phyloP scores from a whole-genome alignment of 1,284 basidiomycete genomes.

The Volvariella surrecta region DNA sequence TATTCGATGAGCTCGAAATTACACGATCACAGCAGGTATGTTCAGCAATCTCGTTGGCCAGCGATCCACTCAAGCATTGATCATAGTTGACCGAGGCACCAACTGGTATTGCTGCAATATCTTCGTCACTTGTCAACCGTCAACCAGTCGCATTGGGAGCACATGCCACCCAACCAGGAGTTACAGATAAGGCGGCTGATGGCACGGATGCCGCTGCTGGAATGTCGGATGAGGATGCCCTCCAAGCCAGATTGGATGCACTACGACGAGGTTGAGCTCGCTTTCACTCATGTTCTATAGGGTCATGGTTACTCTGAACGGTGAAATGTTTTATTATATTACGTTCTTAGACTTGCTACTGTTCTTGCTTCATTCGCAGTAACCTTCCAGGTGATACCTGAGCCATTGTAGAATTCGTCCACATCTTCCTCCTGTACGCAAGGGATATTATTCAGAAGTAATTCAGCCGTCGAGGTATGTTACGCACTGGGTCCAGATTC shows the following conservation, averaged over 20 bases:
- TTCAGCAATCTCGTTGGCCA: conserved; percentile 9
- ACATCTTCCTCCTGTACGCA: conserved; percentile 74
- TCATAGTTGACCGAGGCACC: conserved; percentile 83
- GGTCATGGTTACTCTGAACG: conserved; percentile 2
- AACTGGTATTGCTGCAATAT: conserved; percentile 51
- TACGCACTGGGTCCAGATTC: conserved; percentile 77
- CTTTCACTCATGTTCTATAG: conserved; percentile 1
- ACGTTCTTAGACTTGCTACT: conserved; percentile 49
- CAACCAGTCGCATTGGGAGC: conserved; percentile 75
- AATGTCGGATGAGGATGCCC: conserved; percentile 75
- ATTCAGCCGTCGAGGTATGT: conserved; percentile 4
- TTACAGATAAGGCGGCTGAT: conserved; percentile 27
- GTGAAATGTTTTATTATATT: conserved; percentile 5
- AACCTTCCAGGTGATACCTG: conserved; percentile 86
- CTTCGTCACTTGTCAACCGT: conserved; percentile 58
- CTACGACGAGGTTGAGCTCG: conserved; percentile 49
- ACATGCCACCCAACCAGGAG: conserved; percentile 23
- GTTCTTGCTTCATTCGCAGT: conserved; percentile 70
- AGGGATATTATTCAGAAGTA: conserved; percentile 7
- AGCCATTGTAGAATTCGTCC: conserved; percentile 87
- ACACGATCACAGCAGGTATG: conserved; percentile 84
- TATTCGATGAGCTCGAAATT: conserved; percentile 96
- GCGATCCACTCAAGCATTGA: conserved; percentile 9
- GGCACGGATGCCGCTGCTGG: conserved; percentile 17
- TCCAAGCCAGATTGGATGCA: conserved; percentile 83